Percentiles rank a stretch among this genome's conserved stretches.
Evolutionary conservation across 371 early-diverging fungal genomes (phyloP).

Genomic region (Choanephora cucurbitarum): DNA sequence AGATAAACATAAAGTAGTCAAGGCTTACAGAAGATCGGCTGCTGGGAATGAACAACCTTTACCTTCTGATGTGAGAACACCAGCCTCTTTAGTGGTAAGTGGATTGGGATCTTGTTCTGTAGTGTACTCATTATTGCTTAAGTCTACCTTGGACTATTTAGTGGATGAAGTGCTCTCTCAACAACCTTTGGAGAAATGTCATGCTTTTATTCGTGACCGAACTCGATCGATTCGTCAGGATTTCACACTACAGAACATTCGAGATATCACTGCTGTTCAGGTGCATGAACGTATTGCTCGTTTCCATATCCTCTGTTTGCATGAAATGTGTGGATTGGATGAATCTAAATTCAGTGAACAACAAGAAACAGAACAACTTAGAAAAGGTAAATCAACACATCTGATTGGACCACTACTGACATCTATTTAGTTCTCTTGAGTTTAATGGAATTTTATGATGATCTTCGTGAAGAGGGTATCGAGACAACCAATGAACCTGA

Average conservation of each 20-base stretch:
- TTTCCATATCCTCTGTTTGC: conserved; percentile 82
- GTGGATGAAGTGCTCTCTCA: conserved; percentile 60
- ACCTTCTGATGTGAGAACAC: conserved; percentile 90
- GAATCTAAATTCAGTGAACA: conserved; percentile 68
- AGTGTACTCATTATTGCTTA: too few species aligned
- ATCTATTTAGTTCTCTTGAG: conserved; percentile 63
- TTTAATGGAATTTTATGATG: conserved; percentile 85
- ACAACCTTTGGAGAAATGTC: conserved; percentile 63
- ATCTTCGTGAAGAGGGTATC: conserved; percentile 58
- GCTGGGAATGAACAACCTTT: conserved; percentile 89
- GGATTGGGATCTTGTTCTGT: too few species aligned
- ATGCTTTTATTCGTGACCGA: conserved; percentile 89
- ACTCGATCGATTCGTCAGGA: conserved; percentile 88
- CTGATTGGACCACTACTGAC: background rate
- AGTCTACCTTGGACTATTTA: conserved; percentile 81
- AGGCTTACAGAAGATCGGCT: conserved; percentile 83
- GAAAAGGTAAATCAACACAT: conserved; percentile 66
- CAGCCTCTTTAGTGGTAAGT: conserved; percentile 64
- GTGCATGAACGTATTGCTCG: conserved; percentile 87
- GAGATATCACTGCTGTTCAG: conserved; percentile 65
- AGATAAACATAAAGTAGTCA: conserved; percentile 77
- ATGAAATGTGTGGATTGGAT: conserved; percentile 70
- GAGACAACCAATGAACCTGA: conserved; percentile 81
- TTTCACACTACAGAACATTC: conserved; percentile 83
- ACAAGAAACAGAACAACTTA: conserved; percentile 87